A percentile compares a stretch with the other conserved stretches of the same genome.
These are phyloP conservation scores for Mycosphaerella arachidis DNA, from an alignment of 2,329 filamentous ascomycete species.

Conservation along the genomic window DNA sequence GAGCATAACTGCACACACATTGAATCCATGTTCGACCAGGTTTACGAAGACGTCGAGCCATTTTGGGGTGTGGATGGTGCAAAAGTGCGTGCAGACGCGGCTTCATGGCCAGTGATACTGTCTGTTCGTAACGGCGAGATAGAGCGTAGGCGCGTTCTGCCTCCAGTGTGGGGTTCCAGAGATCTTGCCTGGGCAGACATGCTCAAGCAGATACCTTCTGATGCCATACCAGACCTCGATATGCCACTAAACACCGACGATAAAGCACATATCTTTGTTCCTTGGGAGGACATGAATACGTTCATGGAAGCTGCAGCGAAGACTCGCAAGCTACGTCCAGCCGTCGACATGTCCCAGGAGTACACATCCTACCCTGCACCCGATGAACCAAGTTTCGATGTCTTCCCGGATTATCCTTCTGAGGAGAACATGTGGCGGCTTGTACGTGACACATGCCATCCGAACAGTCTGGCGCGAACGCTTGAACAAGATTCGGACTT, in stretches of 20 bases:
- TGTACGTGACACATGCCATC: conserved; percentile 1
- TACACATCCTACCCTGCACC: neutral
- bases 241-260: conserved; percentile 40
- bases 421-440: neutral
- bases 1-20: conserved; percentile 37
- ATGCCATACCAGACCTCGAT: conserved; percentile 28
- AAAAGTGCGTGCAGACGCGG: conserved; percentile 31
- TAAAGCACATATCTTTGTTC: conserved; percentile 39
- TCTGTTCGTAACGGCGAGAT: neutral
- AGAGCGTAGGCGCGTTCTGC: neutral
- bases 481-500: neutral
- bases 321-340: neutral
- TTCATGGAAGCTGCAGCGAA: neutral
- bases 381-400: neutral
- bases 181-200: neutral
- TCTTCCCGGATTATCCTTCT: neutral
- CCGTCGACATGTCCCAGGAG: neutral
- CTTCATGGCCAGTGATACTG: neutral
- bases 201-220: neutral
- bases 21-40: conserved; percentile 46
- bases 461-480: neutral
- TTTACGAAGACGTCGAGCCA: conserved; percentile 44
- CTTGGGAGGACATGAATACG: conserved; percentile 29
- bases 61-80: conserved; percentile 42
- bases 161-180: neutral